Percentiles rank a stretch among this genome's conserved stretches.
phyloP scores from a whole-genome alignment of 345 rosid genomes.

The Pseudoturritis turrita region DNA sequence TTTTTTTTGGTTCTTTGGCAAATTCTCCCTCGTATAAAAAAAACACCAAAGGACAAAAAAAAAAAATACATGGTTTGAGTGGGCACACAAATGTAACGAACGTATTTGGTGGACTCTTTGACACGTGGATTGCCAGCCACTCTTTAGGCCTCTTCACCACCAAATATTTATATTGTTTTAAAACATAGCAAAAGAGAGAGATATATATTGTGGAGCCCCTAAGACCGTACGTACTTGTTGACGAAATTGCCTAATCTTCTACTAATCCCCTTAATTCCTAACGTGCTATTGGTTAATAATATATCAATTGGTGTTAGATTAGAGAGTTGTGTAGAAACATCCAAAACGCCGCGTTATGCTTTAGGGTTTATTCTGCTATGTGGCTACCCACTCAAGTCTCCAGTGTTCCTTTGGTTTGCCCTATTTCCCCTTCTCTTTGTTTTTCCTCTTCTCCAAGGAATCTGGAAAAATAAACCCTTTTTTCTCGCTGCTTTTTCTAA shows the following conservation, averaged over 20 bases:
- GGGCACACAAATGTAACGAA: slow-evolving; percentile 11
- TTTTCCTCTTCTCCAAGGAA: slow-evolving; percentile 34
- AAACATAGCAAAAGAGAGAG: background rate
- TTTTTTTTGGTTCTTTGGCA: no score
- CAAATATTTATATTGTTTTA: background rate
- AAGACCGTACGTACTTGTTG: background rate
- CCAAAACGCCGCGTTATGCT: background rate
- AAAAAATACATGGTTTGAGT: background rate
- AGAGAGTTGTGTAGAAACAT: slow-evolving; percentile 13
- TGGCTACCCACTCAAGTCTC: slow-evolving; percentile 29
- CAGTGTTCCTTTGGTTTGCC: slow-evolving; percentile 20
- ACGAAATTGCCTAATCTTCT: background rate
- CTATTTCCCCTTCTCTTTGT: background rate
- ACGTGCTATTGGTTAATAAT: background rate
- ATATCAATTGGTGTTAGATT: background rate
- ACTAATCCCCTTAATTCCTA: no score
- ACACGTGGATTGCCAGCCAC: slow-evolving; percentile 28
- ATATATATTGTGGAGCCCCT: slow-evolving; percentile 11
- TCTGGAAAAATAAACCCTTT: slow-evolving; percentile 21
- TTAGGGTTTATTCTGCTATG: slow-evolving; percentile 15
- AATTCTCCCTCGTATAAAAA: no score
- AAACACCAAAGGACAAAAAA: no score
- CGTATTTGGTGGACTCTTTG: slow-evolving; percentile 2
- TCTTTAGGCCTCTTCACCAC: slow-evolving; percentile 16
- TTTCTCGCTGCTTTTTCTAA: background rate